Evolutionary conservation across 2,329 filamentous ascomycete species (phyloP), one percentile per base, ranked within the genome.

Genomic region (Fusarium anguioides): DNA sequence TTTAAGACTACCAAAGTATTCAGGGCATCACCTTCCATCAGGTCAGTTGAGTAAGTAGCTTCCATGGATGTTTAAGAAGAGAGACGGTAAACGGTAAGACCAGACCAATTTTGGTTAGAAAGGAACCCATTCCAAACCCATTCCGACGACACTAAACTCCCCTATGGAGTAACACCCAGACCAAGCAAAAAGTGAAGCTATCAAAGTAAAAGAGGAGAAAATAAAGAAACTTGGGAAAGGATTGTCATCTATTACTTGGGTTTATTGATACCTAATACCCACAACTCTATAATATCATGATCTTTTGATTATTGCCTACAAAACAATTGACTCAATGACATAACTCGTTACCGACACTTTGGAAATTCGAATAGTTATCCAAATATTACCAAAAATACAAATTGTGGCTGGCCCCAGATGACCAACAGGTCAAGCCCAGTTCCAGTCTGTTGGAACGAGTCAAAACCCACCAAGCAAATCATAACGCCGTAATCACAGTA

Each of bases 181-280:
- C n/a, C n/a, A n/a, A n/a, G n/a, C n/a, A n/a, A n/a, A n/a, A n/a
- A n/a, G n/a, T n/a, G 49, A 63, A 49, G 42, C 49, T 18, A 63
- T 63, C 49, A 63, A 49, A 37, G 37, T 39, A 50, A 62, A 62
- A 63, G 44, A 63, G 44, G 50, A 63, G 50, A 49, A 33, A 23
- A 37, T 42, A 41, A 37, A 36, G 29, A 21, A n/a, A 12, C 11
- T 31, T 35, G 14, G 37, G 23, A 42, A 36, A 21, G 31, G 54
- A 54, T 57, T 57, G 26, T 14, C 54, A 2, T 15, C 14, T 10
- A n/a, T 23, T 21, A 29, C 36, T 35, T 51, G 29, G 35, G 36
- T 50, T n/a, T 36, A 21, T 33, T 27, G 31, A 47, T 33, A n/a
- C 31, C 12, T n/a, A 5, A 33, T 33, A n/a, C 12, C 29, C 14